These are phyloP conservation scores for Aspergillus floridensis DNA, from an alignment of 2,329 filamentous ascomycete species.

Conservation along the genomic window DNA sequence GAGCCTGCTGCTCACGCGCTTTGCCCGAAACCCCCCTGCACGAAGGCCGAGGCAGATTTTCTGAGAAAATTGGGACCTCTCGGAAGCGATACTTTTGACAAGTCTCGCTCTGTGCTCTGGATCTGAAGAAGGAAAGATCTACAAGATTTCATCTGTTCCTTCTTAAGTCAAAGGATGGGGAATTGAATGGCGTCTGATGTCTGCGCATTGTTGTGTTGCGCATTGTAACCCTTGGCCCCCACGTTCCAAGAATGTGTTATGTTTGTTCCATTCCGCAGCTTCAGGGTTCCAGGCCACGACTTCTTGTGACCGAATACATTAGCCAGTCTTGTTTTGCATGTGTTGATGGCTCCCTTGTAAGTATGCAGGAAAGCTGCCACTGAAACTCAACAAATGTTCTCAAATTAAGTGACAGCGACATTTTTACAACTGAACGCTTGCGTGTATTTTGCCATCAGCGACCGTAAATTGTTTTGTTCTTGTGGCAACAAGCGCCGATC, in stretches of 20 bases:
- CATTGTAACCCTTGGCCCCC: background rate
- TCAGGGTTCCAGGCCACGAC: background rate
- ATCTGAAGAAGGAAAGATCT: background rate
- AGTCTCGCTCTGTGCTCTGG: background rate
- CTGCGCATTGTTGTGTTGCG: background rate
- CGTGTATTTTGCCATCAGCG: background rate
- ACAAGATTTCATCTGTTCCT: background rate
- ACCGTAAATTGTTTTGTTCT: background rate
- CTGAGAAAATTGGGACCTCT: background rate
- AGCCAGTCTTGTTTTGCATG: background rate
- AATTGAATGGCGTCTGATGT: background rate
- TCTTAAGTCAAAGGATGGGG: background rate
- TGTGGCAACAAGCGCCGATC: background rate
- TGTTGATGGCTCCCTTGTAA: background rate
- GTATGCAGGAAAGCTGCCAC: background rate
- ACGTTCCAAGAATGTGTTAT: background rate
- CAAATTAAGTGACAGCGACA: background rate
- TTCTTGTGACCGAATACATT: background rate
- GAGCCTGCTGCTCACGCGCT: background rate
- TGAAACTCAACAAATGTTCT: background rate
- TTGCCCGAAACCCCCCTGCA: background rate
- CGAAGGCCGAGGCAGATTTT: background rate
- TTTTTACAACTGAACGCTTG: background rate
- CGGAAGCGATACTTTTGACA: background rate
- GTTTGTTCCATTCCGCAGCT: background rate